These are phyloP conservation scores for Metarhizium sp. DNA, from an alignment of 2,329 filamentous ascomycete genomes.

Conservation along the genomic window DNA sequence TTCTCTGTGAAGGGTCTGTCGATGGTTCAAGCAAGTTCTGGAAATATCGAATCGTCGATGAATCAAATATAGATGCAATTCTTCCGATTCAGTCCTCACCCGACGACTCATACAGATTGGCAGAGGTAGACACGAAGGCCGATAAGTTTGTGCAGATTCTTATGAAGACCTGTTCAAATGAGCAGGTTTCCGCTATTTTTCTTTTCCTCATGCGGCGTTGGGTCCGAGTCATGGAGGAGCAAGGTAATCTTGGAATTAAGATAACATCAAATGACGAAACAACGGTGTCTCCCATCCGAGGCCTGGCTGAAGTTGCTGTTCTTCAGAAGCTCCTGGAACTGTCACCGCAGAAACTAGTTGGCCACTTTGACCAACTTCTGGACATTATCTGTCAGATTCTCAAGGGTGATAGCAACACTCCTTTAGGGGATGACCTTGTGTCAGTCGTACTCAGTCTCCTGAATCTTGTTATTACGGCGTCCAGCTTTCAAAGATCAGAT, in stretches of 20 bases:
- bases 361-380: constrained; percentile 54
- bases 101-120: constrained; percentile 26
- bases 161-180: constrained; percentile 37
- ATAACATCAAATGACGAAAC: constrained; percentile 20
- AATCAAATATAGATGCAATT: constrained; percentile 44
- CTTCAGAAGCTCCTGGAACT: constrained; percentile 56
- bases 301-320: constrained; percentile 49
- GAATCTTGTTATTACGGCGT: constrained; percentile 49
- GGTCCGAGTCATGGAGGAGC: constrained; percentile 29
- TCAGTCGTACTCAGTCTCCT: constrained; percentile 50
- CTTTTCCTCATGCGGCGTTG: constrained; percentile 49
- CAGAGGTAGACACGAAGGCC: constrained; percentile 38
- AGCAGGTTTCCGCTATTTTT: constrained; percentile 52
- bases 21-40: constrained; percentile 30
- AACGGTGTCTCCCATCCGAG: constrained; percentile 30
- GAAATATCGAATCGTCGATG: constrained; percentile 37
- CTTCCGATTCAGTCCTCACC: constrained; percentile 12
- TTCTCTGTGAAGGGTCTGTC: constrained; percentile 45
- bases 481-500: constrained; percentile 42
- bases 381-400: constrained; percentile 55
- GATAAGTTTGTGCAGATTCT: constrained; percentile 40
- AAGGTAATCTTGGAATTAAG: constrained; percentile 16
- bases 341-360: constrained; percentile 53
- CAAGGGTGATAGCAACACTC: constrained; percentile 29
- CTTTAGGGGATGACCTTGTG: constrained; percentile 37